Conservation (phyloP, 305 asterid genomes). For the Fraxinus angustifolia region DNA sequence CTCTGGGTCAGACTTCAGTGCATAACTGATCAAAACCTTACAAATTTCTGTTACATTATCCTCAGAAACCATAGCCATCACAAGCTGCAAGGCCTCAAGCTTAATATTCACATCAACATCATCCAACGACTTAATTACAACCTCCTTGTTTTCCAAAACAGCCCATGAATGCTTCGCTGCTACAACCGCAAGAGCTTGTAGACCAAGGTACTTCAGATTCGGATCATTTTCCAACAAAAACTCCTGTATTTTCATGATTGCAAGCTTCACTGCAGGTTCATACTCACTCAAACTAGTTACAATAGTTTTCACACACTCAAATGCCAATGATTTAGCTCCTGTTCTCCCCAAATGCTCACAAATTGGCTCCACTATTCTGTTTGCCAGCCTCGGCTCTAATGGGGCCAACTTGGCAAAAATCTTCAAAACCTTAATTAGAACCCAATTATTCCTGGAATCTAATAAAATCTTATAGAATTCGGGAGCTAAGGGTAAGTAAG, state of each 20-base stretch:
- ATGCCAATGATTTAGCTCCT: constrained; percentile 76
- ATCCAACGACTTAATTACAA: constrained; percentile 84
- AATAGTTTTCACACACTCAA: constrained; percentile 80
- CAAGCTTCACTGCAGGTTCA: constrained; percentile 75
- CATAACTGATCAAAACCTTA: constrained; percentile 74
- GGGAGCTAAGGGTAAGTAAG: constrained; percentile 90
- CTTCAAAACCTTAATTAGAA: constrained; percentile 84
- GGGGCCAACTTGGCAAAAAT: constrained; percentile 70
- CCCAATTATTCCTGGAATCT: constrained; percentile 87
- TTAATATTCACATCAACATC: constrained; percentile 73
- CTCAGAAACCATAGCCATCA: constrained; percentile 84
- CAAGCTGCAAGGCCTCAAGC: constrained; percentile 80
- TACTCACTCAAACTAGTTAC: constrained; percentile 66
- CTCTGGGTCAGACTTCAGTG: constrained; percentile 81
- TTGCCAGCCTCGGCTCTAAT: constrained; percentile 84
- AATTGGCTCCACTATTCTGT: constrained; percentile 70
- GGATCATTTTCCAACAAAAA: constrained; percentile 80
- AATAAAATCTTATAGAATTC: constrained; percentile 79
- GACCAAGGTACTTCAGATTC: constrained; percentile 80
- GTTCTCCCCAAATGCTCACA: constrained; percentile 81
- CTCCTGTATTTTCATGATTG: constrained; percentile 70
- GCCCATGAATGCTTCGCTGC: constrained; percentile 69
- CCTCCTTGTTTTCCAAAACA: constrained; percentile 80
- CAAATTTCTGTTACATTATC: constrained; percentile 83
- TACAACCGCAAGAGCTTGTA: constrained; percentile 67